A percentile compares a stretch with the other conserved stretches of the same genome.
These are phyloP conservation scores for Penicillium sp. DNA, from an alignment of 2,329 filamentous ascomycete species.

Conservation along the genomic window DNA sequence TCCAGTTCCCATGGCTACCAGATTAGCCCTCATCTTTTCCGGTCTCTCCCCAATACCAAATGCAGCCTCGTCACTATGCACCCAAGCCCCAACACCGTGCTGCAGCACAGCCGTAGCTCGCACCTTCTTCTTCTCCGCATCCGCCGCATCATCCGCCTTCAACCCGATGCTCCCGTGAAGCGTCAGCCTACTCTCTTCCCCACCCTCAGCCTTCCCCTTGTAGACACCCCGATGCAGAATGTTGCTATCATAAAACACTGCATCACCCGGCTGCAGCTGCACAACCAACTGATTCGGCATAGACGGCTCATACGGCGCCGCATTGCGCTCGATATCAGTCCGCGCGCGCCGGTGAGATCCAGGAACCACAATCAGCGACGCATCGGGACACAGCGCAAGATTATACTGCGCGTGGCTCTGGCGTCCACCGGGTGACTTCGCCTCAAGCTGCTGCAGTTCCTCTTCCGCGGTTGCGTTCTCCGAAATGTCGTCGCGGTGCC, in stretches of 20 bases:
- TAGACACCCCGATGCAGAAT: conserved; percentile 60
- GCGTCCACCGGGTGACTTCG: conserved; percentile 42
- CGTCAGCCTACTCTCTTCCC: conserved; percentile 41
- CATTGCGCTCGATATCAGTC: conserved; percentile 66
- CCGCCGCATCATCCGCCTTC: conserved; percentile 25
- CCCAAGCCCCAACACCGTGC: conserved; percentile 48
- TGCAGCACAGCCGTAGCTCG: conserved; percentile 46
- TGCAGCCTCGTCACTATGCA: conserved; percentile 41
- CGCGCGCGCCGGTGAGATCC: conserved; percentile 70
- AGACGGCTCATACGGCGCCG: conserved; percentile 61
- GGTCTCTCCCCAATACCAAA: conserved; percentile 39
- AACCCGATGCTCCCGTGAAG: conserved; percentile 46
- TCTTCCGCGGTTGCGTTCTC: conserved; percentile 64
- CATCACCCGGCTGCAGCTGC: conserved; percentile 68
- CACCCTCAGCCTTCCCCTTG: conserved; percentile 36
- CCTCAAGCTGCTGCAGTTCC: conserved; percentile 60
- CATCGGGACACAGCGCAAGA: conserved; percentile 73
- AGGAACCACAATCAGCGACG: conserved; percentile 71
- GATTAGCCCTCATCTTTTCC: conserved; percentile 45
- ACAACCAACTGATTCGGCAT: conserved; percentile 67
- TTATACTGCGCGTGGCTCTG: conserved; percentile 85
- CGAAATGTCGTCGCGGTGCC: conserved; percentile 83
- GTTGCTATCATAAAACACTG: conserved; percentile 88
- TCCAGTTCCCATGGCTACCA: conserved; percentile 47
- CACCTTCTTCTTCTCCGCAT: conserved; percentile 35